These are phyloP conservation scores for Fusarium compactum DNA, from an alignment of 2,329 filamentous ascomycete genomes.

Conservation along the genomic window DNA sequence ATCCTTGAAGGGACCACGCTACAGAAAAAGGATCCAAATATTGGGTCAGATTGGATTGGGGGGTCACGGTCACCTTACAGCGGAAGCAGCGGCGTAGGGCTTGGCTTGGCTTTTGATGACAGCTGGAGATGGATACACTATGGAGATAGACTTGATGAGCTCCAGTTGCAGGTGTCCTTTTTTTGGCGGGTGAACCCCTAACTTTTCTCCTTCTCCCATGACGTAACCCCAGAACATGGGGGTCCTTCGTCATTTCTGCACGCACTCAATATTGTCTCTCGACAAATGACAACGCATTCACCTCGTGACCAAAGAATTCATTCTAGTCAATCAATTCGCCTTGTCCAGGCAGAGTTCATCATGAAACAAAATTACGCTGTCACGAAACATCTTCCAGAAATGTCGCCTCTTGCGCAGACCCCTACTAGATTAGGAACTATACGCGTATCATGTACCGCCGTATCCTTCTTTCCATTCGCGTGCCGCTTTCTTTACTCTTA, in stretches of 20 bases:
- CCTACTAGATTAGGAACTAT: background rate
- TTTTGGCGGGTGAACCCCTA: slow-evolving; percentile 20
- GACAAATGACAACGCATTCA: background rate
- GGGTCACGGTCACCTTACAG: background rate
- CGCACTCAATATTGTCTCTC: slow-evolving; percentile 10
- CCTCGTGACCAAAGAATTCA: background rate
- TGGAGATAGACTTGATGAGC: background rate
- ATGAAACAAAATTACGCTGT: background rate
- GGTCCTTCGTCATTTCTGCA: slow-evolving; percentile 32
- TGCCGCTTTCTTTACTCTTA: slow-evolving; percentile 1
- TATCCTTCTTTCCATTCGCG: slow-evolving; percentile 1
- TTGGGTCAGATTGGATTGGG: background rate
- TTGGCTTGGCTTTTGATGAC: slow-evolving; percentile 8
- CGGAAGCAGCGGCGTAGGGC: slow-evolving; percentile 7
- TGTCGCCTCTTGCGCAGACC: background rate
- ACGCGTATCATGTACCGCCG: slow-evolving; percentile 24
- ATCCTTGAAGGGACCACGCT: background rate
- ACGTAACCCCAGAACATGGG: slow-evolving; percentile 21
- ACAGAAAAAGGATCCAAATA: background rate
- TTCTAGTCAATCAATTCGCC: background rate
- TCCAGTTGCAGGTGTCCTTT: background rate
- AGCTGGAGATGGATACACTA: slow-evolving; percentile 1
- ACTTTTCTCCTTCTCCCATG: slow-evolving; percentile 12
- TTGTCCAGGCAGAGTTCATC: background rate
- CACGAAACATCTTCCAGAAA: background rate